phyloP scores from a whole-genome alignment of 768 basidiomycete genomes.

The Suillus discolor region DNA sequence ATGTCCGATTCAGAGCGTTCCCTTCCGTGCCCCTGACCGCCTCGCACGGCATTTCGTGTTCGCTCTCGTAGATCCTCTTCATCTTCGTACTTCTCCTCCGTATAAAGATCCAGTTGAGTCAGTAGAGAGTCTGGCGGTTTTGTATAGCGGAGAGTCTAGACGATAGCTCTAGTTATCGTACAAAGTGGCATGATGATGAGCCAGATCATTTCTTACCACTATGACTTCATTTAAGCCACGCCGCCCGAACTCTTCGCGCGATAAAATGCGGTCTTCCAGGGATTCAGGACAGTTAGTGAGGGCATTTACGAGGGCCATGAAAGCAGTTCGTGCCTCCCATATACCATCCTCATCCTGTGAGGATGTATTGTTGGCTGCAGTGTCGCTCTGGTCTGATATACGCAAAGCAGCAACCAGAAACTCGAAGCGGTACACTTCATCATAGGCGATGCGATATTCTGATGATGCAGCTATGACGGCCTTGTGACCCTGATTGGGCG shows the following conservation, averaged over 20 bases:
- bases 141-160: conserved; percentile 71
- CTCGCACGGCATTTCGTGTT: conserved; percentile 40
- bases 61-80: conserved; percentile 82
- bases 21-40: conserved; percentile 21
- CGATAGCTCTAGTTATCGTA: conserved; percentile 3
- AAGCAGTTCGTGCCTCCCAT: conserved; percentile 82
- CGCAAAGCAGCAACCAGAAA: conserved; percentile 66
- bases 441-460: conserved; percentile 71
- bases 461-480: conserved; percentile 78
- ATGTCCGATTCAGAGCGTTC: conserved; percentile 51
- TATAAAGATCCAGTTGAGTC: conserved; percentile 80
- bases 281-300: conserved; percentile 74
- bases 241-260: conserved; percentile 82
- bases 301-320: conserved; percentile 80
- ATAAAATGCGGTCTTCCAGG: conserved; percentile 74
- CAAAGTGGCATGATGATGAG: background rate
- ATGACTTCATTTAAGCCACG: conserved; percentile 84
- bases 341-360: conserved; percentile 59
- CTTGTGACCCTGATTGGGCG: conserved; percentile 68
- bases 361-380: conserved; percentile 31
- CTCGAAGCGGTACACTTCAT: conserved; percentile 82
- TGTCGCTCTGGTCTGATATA: conserved; percentile 48
- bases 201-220: conserved; percentile 56
- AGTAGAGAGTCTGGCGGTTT: conserved; percentile 77
- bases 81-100: conserved; percentile 90